Evolutionary conservation across 2,329 filamentous ascomycete genomes (phyloP).

Genomic region (Rutstroemia sydowiana): DNA sequence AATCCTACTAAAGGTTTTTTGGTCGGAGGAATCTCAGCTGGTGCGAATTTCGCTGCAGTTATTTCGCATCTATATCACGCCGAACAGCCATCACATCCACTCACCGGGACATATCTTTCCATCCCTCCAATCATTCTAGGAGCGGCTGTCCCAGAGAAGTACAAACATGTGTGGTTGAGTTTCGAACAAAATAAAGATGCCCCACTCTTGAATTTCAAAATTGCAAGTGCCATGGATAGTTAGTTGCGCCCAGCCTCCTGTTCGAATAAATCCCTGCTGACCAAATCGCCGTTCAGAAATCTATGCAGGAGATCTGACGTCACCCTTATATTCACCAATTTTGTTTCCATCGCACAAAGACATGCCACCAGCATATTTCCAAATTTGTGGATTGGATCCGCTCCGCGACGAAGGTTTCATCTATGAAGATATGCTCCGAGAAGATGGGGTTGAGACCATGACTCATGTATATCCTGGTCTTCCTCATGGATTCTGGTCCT

Average conservation of each 20-base stretch:
- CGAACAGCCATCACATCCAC: conserved; percentile 34
- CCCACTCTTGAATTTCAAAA: conserved; percentile 28
- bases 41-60: conserved; percentile 35
- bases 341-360: conserved; percentile 29
- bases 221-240: conserved; percentile 25
- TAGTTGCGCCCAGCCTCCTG: conserved; percentile 5
- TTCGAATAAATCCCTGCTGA: not conserved
- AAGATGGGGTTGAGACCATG: conserved; percentile 31
- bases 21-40: conserved; percentile 42
- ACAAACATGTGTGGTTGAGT: conserved; percentile 34
- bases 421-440: conserved; percentile 41
- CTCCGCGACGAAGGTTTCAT: conserved; percentile 46
- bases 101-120: conserved; percentile 41
- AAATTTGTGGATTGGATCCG: conserved; percentile 43
- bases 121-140: conserved; percentile 27
- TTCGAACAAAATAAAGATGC: conserved; percentile 36
- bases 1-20: conserved; percentile 41
- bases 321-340: conserved; percentile 30
- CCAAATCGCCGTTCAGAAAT: not conserved
- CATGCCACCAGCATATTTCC: conserved; percentile 42
- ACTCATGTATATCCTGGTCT: conserved; percentile 29
- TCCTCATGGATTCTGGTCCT: conserved; percentile 28
- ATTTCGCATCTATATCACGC: conserved; percentile 35
- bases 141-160: conserved; percentile 28
- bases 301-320: conserved; percentile 10